Evolutionary conservation across 768 basidiomycete genomes (phyloP), one percentile per base, ranked within the genome.

Genomic region (Lentinula boryana): DNA sequence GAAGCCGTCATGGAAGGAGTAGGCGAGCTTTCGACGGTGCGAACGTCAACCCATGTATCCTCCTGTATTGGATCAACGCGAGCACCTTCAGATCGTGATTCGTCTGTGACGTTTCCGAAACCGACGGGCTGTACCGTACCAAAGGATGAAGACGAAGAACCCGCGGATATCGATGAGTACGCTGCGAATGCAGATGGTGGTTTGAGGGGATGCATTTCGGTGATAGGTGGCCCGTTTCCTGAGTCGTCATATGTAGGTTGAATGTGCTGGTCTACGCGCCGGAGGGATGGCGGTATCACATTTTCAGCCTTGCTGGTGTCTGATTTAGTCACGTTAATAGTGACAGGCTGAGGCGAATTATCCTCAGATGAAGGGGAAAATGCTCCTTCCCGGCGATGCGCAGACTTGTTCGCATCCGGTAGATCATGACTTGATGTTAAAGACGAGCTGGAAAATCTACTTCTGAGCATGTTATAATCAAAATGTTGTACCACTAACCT

Each of bases 341-440:
- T 56, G 21, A 56, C 21, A 43, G 40, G 23, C 16, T 56, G 21
- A 5, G 55, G 40, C 5, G 55, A 43, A 10, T 44, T 23, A 49
- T 58, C 57, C 7, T 23, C 41, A n/a, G 57, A 72, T 69, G 78
- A 83, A 0, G 82, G 83, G 54, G 83, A 75, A 66, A 86, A 87
- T 5, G 88, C 89, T 58, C 85, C 87, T 76, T 91, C 88, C 44
- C 89, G 74, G 65, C 76, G 68, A 67, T 81, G 80, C 41, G 68
- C 63, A 23, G 76, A 63, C 12, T 7, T 32, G 31, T 49, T 53
- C 21, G 35, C 49, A 16, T 50, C 48, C 21, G 27, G 5, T 27
- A 32, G n/a, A 23, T n/a, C 32, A 7, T 48, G 31, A 18, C 41
- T 58, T 10, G 36, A 49, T 13, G 57, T n/a, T 13, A 23, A 46